Conservation (phyloP, 768 basidiomycete species). For the Boletus rubropictus region DNA sequence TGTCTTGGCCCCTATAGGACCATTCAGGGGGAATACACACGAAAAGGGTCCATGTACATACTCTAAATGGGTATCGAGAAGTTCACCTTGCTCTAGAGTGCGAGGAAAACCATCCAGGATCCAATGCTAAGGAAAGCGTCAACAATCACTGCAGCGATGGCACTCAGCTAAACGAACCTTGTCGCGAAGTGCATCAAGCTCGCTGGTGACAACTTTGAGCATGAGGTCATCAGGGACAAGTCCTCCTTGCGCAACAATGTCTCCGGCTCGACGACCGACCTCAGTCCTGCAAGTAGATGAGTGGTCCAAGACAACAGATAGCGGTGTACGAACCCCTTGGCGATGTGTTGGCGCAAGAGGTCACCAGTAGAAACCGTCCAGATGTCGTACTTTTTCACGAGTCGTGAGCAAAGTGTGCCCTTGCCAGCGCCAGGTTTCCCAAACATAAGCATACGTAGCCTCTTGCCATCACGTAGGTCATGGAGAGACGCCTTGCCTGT, state of each 20-base stretch:
- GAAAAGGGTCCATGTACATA: conserved; percentile 28
- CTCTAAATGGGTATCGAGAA: conserved; percentile 74
- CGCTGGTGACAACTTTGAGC: conserved; percentile 68
- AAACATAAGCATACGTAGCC: conserved; percentile 50
- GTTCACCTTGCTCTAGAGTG: conserved; percentile 75
- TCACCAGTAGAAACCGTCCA: conserved; percentile 78
- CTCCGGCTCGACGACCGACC: conserved; percentile 68
- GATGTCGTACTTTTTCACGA: conserved; percentile 79
- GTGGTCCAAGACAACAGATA: not conserved
- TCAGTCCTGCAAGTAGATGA: conserved; percentile 44
- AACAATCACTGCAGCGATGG: not conserved
- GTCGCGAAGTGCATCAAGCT: conserved; percentile 59
- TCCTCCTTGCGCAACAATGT: conserved; percentile 72
- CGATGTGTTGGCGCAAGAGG: conserved; percentile 78
- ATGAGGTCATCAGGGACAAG: conserved; percentile 77
- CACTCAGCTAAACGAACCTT: conserved; percentile 40
- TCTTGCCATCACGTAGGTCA: conserved; percentile 30
- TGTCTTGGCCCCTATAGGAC: conserved; percentile 47
- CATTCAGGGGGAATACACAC: not conserved
- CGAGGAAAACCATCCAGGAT: conserved; percentile 91
- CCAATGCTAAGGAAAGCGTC: conserved; percentile 58
- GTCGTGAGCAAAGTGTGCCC: conserved; percentile 72
- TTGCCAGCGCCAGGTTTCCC: conserved; percentile 71
- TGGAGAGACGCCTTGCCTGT: conserved; percentile 42
- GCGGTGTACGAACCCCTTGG: conserved; percentile 35